phyloP scores from a whole-genome alignment of 345 rosid species.

The Ceriops decandra region DNA sequence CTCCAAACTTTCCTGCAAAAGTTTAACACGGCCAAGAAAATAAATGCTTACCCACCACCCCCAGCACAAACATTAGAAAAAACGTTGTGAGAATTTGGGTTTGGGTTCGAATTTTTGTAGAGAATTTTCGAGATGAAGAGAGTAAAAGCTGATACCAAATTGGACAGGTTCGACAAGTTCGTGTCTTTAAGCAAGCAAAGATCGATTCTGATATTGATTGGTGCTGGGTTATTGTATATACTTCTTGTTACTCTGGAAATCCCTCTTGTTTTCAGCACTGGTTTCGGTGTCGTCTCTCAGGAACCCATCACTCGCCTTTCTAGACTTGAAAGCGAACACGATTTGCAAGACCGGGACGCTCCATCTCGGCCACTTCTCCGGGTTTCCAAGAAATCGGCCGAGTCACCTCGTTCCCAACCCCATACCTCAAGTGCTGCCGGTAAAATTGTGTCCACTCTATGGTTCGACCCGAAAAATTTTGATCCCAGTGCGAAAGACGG shows the following conservation, averaged over 20 bases:
- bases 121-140: conserved; percentile 42
- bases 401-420: conserved; percentile 26
- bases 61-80: background rate
- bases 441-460: conserved; percentile 48
- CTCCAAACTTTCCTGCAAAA: background rate
- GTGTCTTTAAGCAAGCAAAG: conserved; percentile 53
- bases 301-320: conserved; percentile 45
- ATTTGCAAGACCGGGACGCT: conserved; percentile 34
- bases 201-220: conserved; percentile 63
- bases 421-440: background rate
- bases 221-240: conserved; percentile 50
- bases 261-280: conserved; percentile 67
- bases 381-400: conserved; percentile 37
- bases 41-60: background rate
- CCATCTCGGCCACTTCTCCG: conserved; percentile 56
- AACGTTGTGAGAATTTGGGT: no score
- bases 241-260: conserved; percentile 66
- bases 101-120: background rate
- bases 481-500: conserved; percentile 53
- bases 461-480: conserved; percentile 51
- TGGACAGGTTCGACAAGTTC: conserved; percentile 41
- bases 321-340: conserved; percentile 49
- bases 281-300: conserved; percentile 40
- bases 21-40: background rate
- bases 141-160: conserved; percentile 40